Conservation (phyloP, 352 stramenopile species). For the Phytophthora ohioensis region DNA sequence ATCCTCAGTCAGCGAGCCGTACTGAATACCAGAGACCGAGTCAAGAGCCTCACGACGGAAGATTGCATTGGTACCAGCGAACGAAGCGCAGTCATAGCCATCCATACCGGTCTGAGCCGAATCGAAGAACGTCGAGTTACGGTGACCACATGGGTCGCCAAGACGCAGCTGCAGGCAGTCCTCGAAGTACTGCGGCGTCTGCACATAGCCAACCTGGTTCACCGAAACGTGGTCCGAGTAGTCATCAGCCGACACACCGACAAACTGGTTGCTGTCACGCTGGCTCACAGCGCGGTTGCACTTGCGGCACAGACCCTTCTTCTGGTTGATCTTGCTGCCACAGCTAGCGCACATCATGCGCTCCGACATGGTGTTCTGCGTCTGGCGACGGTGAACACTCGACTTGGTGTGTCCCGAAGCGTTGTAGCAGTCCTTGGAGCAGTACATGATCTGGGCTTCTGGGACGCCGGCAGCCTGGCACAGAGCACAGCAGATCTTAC, state of each 20-base stretch:
- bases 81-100: slow-evolving; percentile 76
- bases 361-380: slow-evolving; percentile 70
- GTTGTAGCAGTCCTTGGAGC: slow-evolving; percentile 86
- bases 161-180: slow-evolving; percentile 74
- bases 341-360: slow-evolving; percentile 70
- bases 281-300: slow-evolving; percentile 58
- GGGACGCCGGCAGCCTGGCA: slow-evolving; percentile 72
- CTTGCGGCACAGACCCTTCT: slow-evolving; percentile 69
- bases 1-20: slow-evolving; percentile 80
- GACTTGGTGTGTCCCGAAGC: slow-evolving; percentile 70
- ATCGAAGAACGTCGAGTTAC: slow-evolving; percentile 81
- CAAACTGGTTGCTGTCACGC: slow-evolving; percentile 53
- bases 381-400: slow-evolving; percentile 73
- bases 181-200: slow-evolving; percentile 80
- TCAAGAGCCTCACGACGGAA: slow-evolving; percentile 81
- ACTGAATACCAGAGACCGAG: slow-evolving; percentile 78
- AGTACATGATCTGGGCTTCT: slow-evolving; percentile 74
- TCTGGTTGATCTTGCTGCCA: slow-evolving; percentile 73
- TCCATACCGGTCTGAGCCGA: slow-evolving; percentile 78
- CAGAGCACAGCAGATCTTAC: slow-evolving; percentile 79
- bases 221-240: slow-evolving; percentile 78
- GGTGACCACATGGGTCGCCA: slow-evolving; percentile 69
- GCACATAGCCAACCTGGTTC: slow-evolving; percentile 80
- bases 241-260: slow-evolving; percentile 59
- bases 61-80: slow-evolving; percentile 80